Base-by-base conservation (phyloP, 2,329 filamentous ascomycete species). In the Stachybotrys chlorohalonatus region DNA sequence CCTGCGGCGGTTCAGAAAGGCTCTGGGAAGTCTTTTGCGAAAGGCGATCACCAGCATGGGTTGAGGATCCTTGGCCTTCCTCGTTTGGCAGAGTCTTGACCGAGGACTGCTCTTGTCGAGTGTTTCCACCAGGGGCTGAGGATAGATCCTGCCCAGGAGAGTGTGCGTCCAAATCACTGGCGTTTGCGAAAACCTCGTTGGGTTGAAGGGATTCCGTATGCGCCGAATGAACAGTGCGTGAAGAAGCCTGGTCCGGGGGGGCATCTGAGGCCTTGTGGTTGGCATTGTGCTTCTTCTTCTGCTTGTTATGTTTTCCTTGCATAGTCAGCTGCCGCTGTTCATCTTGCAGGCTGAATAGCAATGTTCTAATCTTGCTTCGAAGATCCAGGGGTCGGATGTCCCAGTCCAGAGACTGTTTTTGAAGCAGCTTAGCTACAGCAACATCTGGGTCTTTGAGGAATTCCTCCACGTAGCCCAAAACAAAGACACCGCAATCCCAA, bases 401-500 rank as follows among this genome's bases (percentile, higher is more conserved):
- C 76, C 80, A 82, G 0, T 67, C 61, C 2, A 73, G 67, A 5
- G 64, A 52, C 60, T 88, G 79, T 47, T 78, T 81, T 31, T 76
- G 78, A 6, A 96, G 73, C 16, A 95, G 73, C 57, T 81, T 85
- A 17, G 73, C 72, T 15, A 89, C 76, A 60, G 95, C 94, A 0
- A 66, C 68, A 58, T 89, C 83, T 0, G 93, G 93, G 56, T 90
- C 73, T 53, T 83, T 77, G 15, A 95, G 78, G 59, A 99, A 96
- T 59, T 88, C 84, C 59, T 90, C 82, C 53, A 95, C 77, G 64
- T 97, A 99, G 2, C 86, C 87, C 5, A 96, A 74, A 3, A 97
- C 74, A 62, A 88, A 99, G 0, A 96, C 74, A 8, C 94, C 94
- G 64, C 94, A 99, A 66, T 99, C 94, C 57, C 83, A 92, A 61